Evolutionary conservation across 345 rosid species (phyloP), one percentile per base, ranked within the genome.

Genomic region (Euphorbia lathyris): DNA sequence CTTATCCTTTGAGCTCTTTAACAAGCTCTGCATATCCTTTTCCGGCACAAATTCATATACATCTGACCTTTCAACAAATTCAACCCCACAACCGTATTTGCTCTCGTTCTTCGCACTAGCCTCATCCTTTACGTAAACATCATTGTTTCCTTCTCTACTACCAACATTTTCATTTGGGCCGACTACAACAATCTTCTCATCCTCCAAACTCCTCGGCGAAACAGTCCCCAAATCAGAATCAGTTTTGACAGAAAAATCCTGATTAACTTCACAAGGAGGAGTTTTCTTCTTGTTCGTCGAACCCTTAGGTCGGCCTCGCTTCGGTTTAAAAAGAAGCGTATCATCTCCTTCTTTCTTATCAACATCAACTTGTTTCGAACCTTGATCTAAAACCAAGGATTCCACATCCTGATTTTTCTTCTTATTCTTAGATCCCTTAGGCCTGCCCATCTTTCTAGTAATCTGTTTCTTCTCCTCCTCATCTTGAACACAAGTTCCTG

Each of bases 371-470:
- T 56, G 17, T 0, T 38, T 65, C 7, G 68, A 65, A 65, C 20
- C 68, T 26, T 47, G 52, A n/a, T 23, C 36, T 16, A 34, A 3
- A 7, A 34, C 38, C 7, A 45, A 34, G 4, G 36, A 22, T 17
- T 65, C 68, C 30, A 63, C 67, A 52, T 20, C 61, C 26, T 13
- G 26, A 60, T 30, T 29, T 62, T 38, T 63, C 27, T 27, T 47
- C 63, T 68, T 72, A 38, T 64, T 72, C 56, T 40, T 72, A 7
- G 69, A 72, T 53, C 69, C 75, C 47, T 53, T 72, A 3, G 69
- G 63, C 63, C 36, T 68, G 10, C 76, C 82, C 40, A 69, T 66
- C 70, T 75, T 72, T 32, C 32, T 30, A 65, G 62, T 74, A 8
- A 32, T 60, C 60, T 20, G 59, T 32, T 17, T 47, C 4, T 42